phyloP scores from a whole-genome alignment of 139 green algal genomes.

The Parachlorella kessleri region DNA sequence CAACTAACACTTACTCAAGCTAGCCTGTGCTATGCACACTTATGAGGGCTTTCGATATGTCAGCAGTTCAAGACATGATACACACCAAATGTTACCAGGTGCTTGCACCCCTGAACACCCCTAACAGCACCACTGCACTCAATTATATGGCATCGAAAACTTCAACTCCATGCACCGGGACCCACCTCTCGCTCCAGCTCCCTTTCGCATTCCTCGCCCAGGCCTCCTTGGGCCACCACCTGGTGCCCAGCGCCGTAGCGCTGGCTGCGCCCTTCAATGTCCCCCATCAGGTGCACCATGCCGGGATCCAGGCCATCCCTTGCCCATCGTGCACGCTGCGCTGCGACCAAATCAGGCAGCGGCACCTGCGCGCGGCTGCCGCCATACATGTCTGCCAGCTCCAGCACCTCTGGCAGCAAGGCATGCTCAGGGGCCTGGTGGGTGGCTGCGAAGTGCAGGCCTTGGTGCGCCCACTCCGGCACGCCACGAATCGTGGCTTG shows the following conservation, averaged over 20 bases:
- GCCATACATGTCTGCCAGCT: constrained; percentile 7
- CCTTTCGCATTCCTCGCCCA: constrained; percentile 57
- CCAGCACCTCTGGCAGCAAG: constrained; percentile 40
- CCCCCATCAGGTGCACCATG: constrained; percentile 4
- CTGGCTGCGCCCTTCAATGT: not conserved
- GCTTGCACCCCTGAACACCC: no score
- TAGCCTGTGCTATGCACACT: no score
- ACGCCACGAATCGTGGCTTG: constrained; percentile 35
- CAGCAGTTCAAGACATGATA: no score
- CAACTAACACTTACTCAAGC: no score
- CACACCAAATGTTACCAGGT: no score
- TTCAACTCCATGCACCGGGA: not conserved
- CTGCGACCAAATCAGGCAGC: constrained; percentile 2
- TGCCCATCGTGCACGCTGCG: not conserved
- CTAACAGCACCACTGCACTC: no score
- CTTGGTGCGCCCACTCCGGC: constrained; percentile 38
- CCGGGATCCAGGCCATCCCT: not conserved
- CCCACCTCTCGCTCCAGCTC: constrained; percentile 46
- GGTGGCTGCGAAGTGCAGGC: constrained; percentile 33
- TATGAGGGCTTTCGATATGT: no score
- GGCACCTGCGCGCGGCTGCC: not conserved
- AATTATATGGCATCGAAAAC: no score
- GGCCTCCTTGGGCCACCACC: constrained; percentile 10
- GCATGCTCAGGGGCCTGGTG: constrained; percentile 13
- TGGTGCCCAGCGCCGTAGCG: constrained; percentile 7